Evolutionary conservation across 805 yeast genomes (phyloP).

Genomic region (Candida gorgasii): DNA sequence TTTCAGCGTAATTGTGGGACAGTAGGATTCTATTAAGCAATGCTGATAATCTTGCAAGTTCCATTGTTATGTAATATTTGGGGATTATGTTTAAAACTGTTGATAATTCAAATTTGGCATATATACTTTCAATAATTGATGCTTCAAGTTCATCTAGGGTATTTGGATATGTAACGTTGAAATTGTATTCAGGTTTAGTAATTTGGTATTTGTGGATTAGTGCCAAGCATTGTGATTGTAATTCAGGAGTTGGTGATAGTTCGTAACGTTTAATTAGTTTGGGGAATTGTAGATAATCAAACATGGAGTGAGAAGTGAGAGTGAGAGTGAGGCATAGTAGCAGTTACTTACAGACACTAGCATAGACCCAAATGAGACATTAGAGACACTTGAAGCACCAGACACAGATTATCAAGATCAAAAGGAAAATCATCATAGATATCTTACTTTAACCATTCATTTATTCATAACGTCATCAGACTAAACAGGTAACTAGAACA

Average conservation of each 20-base stretch:
- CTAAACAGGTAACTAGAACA: conserved; percentile 64
- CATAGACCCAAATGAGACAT: too few relatives aligned
- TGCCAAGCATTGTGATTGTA: conserved; percentile 11
- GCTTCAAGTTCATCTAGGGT: conserved; percentile 30
- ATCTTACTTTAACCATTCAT: background rate
- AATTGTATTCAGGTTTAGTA: conserved; percentile 11
- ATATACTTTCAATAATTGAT: conserved; percentile 23
- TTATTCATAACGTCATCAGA: conserved; percentile 21
- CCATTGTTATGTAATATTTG: conserved; percentile 15
- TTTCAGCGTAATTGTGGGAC: conserved; percentile 6
- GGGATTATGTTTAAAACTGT: conserved; percentile 20
- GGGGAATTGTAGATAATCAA: conserved; percentile 14
- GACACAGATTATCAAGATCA: too few relatives aligned
- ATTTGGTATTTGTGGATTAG: conserved; percentile 26
- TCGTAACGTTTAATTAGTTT: conserved; percentile 8
- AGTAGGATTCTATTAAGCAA: conserved; percentile 9
- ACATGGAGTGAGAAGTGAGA: too few relatives aligned
- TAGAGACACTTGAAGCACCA: background rate
- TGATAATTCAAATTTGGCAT: conserved; percentile 9
- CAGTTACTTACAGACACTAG: background rate
- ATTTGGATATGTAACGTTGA: conserved; percentile 31
- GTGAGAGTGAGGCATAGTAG: too few relatives aligned
- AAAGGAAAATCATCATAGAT: too few relatives aligned
- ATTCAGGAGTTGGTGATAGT: background rate
- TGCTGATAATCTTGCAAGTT: conserved; percentile 10